These are phyloP conservation scores for Thielaviopsis cerberus DNA, from an alignment of 2,329 filamentous ascomycete genomes.

Conservation along the genomic window DNA sequence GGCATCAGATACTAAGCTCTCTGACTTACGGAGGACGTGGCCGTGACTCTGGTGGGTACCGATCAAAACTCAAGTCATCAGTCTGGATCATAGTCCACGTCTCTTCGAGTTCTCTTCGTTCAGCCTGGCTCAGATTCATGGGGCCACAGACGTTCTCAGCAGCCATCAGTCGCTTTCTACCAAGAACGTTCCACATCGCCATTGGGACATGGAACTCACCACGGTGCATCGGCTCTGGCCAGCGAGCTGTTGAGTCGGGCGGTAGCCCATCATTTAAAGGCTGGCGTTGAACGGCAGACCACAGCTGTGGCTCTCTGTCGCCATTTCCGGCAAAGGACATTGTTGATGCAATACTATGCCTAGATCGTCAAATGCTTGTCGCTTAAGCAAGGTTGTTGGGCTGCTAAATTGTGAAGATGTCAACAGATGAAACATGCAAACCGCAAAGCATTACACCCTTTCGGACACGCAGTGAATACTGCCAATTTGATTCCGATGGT, in stretches of 20 bases:
- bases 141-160: constrained; percentile 7
- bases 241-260: constrained; percentile 7
- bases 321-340: not conserved
- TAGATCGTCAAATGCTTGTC: not conserved
- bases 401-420: not conserved
- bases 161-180: constrained; percentile 4
- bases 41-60: constrained; percentile 10
- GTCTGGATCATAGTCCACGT: constrained; percentile 12
- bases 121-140: constrained; percentile 8
- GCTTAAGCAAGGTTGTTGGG: not conserved
- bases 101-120: constrained; percentile 11
- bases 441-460: not conserved
- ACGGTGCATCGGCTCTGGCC: constrained; percentile 9
- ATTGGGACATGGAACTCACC: constrained; percentile 9
- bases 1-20: not conserved
- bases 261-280: constrained; percentile 4
- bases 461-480: not conserved
- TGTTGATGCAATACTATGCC: not conserved
- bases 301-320: not conserved
- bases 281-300: not conserved
- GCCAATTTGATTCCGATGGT: not conserved
- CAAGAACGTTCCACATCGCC: constrained; percentile 10
- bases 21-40: constrained; percentile 9
- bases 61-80: constrained; percentile 10
- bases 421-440: not conserved